A percentile compares a stretch with the other conserved stretches of the same genome.
Conservation (phyloP, 257 asterid genomes). For the Dorcoceras hygrometricum region DNA sequence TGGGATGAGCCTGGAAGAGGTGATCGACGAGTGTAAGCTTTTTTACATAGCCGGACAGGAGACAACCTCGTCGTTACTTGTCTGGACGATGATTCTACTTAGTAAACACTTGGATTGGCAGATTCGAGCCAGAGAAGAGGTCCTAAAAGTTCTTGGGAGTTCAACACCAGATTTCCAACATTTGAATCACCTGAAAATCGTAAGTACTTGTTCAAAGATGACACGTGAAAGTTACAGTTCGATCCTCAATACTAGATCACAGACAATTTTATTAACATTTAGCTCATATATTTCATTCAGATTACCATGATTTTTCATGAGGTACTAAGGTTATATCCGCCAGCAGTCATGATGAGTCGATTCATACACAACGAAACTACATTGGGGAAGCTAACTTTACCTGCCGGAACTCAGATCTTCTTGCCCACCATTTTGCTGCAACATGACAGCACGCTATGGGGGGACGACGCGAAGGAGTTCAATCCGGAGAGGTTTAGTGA, state of each 20-base stretch:
- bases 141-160: slow-evolving; percentile 27
- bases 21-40: slow-evolving; percentile 48
- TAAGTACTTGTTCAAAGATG: slow-evolving; percentile 8
- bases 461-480: slow-evolving; percentile 30
- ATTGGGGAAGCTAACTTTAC: slow-evolving; percentile 23
- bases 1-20: slow-evolving; percentile 33
- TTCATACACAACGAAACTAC: not conserved
- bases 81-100: slow-evolving; percentile 44
- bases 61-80: too few relatives aligned
- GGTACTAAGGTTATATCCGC: slow-evolving; percentile 36
- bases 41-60: slow-evolving; percentile 55
- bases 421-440: slow-evolving; percentile 28
- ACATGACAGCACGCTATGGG: slow-evolving; percentile 32
- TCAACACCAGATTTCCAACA: slow-evolving; percentile 25
- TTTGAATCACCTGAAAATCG: slow-evolving; percentile 36
- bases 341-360: slow-evolving; percentile 16
- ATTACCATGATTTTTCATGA: too few relatives aligned
- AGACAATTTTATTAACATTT: too few relatives aligned
- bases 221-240: too few relatives aligned
- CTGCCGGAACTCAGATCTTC: slow-evolving; percentile 25
- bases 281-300: not conserved
- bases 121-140: slow-evolving; percentile 40
- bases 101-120: slow-evolving; percentile 40
- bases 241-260: too few relatives aligned
- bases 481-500: too few relatives aligned